Percentiles rank a stretch among this genome's conserved stretches.
Conservation (phyloP, 1,284 basidiomycete species). For the Irpex sp. region DNA sequence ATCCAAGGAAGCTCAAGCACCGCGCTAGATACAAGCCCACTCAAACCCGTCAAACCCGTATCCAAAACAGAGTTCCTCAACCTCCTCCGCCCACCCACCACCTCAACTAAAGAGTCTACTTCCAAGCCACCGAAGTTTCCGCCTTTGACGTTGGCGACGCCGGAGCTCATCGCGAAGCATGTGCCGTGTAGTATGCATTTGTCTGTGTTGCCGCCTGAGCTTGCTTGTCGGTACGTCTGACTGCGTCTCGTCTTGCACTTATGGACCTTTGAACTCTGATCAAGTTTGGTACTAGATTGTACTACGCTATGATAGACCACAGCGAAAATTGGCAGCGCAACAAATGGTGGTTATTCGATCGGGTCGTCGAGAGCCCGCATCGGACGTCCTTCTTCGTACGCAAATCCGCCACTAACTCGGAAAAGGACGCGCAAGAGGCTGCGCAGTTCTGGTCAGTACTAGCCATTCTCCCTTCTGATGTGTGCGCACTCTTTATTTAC, state of each 20-base stretch:
- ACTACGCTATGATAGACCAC: constrained; percentile 64
- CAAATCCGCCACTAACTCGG: constrained; percentile 30
- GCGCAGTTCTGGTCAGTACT: constrained; percentile 59
- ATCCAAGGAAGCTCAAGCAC: neutral
- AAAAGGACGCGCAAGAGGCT: constrained; percentile 56
- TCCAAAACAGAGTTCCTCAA: constrained; percentile 35
- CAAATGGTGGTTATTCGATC: constrained; percentile 83
- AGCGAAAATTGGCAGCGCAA: constrained; percentile 68
- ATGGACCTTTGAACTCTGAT: too few relatives aligned
- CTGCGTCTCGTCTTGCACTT: too few relatives aligned
- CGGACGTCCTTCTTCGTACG: constrained; percentile 76
- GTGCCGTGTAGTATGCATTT: constrained; percentile 75
- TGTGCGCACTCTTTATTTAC: neutral
- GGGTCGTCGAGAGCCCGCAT: constrained; percentile 80
- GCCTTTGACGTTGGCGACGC: constrained; percentile 53
- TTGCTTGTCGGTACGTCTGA: constrained; percentile 59
- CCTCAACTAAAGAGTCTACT: too few relatives aligned
- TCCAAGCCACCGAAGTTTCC: constrained; percentile 32
- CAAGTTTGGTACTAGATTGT: too few relatives aligned
- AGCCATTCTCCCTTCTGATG: too few relatives aligned
- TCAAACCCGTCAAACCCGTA: constrained; percentile 27
- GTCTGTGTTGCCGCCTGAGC: constrained; percentile 64
- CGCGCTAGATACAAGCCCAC: neutral
- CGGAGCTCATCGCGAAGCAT: constrained; percentile 62
- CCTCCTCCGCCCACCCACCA: constrained; percentile 51